Conservation (phyloP, 2,329 filamentous ascomycete genomes). For the Claviceps pusilla region DNA sequence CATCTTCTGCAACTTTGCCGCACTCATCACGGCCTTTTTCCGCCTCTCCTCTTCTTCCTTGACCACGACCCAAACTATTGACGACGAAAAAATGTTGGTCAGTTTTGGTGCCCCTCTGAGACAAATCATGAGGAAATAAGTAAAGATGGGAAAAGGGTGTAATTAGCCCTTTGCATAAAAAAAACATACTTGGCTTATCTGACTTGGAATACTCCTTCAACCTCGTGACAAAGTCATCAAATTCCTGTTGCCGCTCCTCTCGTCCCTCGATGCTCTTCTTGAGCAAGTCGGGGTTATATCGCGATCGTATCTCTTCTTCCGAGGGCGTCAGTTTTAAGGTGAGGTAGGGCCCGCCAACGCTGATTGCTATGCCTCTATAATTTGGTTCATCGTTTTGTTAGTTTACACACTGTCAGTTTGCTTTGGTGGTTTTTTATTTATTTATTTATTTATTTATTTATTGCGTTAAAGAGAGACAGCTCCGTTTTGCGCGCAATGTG, state of each 20-base stretch:
- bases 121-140: background rate
- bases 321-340: slow-evolving; percentile 67
- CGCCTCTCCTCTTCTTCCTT: slow-evolving; percentile 31
- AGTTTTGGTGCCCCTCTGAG: background rate
- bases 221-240: slow-evolving; percentile 70
- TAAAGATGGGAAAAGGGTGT: background rate
- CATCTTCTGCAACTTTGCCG: slow-evolving; percentile 21
- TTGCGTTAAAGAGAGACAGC: too few relatives aligned
- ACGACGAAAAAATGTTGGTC: background rate
- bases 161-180: background rate
- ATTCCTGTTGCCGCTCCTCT: slow-evolving; percentile 64
- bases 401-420: too few relatives aligned
- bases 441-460: background rate
- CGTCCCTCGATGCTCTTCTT: slow-evolving; percentile 71
- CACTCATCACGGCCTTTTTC: slow-evolving; percentile 21
- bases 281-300: slow-evolving; percentile 90
- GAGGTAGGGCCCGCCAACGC: slow-evolving; percentile 72
- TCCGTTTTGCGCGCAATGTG: too few relatives aligned
- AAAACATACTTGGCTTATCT: slow-evolving; percentile 67
- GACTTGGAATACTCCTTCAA: slow-evolving; percentile 84
- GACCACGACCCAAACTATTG: slow-evolving; percentile 35
- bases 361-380: slow-evolving; percentile 52
- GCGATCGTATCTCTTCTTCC: slow-evolving; percentile 82
- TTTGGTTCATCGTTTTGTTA: background rate
- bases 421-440: background rate